Conservation (phyloP, 495 filamentous ascomycete species). For the Chaetomium fimeti region DNA sequence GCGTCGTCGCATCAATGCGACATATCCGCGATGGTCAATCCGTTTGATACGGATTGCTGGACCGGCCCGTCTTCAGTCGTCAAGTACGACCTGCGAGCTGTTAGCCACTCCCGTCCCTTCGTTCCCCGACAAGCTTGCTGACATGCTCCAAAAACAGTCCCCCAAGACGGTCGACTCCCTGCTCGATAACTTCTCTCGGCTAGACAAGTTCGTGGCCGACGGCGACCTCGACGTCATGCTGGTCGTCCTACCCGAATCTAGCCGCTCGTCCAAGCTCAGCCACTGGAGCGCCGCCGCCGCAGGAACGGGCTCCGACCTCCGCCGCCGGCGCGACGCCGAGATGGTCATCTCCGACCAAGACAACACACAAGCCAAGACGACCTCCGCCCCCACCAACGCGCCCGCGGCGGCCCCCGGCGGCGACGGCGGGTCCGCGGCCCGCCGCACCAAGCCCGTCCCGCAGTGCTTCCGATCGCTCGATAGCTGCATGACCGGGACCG, state of each 20-base stretch:
- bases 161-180: constrained; percentile 34
- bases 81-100: constrained; percentile 44
- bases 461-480: constrained; percentile 64
- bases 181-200: constrained; percentile 36
- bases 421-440: constrained; percentile 24
- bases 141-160: constrained; percentile 25
- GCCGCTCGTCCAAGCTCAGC: constrained; percentile 35
- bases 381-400: not conserved
- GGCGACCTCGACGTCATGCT: constrained; percentile 50
- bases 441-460: constrained; percentile 41
- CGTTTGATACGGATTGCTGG: constrained; percentile 47
- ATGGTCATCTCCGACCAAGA: constrained; percentile 36
- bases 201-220: constrained; percentile 34
- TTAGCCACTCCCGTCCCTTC: constrained; percentile 20
- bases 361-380: not conserved
- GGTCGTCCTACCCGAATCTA: constrained; percentile 45
- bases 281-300: constrained; percentile 36
- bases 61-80: constrained; percentile 45
- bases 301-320: constrained; percentile 34
- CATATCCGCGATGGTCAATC: constrained; percentile 44
- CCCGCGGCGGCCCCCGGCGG: constrained; percentile 4
- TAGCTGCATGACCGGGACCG: constrained; percentile 61
- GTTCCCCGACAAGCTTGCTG: not conserved
- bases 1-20: constrained; percentile 35
- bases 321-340: constrained; percentile 37